These are phyloP conservation scores for Cyberlindnera subsufficiens DNA, from an alignment of 805 yeast genomes.

Conservation along the genomic window DNA sequence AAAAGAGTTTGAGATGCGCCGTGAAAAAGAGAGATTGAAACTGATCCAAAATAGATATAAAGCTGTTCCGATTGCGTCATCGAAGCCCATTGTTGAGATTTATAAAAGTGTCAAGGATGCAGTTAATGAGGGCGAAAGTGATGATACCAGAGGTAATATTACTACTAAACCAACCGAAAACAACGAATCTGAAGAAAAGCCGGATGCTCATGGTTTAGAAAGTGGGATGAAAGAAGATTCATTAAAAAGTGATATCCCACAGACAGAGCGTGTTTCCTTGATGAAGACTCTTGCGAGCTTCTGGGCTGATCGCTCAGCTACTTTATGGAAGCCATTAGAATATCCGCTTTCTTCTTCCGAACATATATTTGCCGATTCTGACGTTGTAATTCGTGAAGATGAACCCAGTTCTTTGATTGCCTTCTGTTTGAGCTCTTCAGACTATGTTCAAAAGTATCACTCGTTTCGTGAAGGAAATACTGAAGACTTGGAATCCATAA, in stretches of 20 bases:
- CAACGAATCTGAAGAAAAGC: conserved; percentile 13
- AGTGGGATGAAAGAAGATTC: conserved; percentile 14
- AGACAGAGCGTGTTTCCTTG: conserved; percentile 67
- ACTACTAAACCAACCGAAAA: conserved; percentile 11
- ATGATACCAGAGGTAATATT: conserved; percentile 2
- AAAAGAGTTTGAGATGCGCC: conserved; percentile 78
- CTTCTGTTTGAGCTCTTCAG: conserved; percentile 81
- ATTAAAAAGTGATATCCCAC: conserved; percentile 24
- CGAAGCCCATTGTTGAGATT: conserved; percentile 87
- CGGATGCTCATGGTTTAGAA: conserved; percentile 9
- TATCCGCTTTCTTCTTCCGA: conserved; percentile 77
- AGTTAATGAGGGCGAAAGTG: conserved; percentile 50
- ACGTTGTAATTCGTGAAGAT: conserved; percentile 90
- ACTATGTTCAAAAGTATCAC: conserved; percentile 63
- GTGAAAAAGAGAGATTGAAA: conserved; percentile 71
- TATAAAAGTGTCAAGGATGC: conserved; percentile 87
- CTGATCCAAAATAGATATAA: conserved; percentile 53
- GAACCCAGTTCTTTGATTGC: conserved; percentile 95
- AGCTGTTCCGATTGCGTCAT: conserved; percentile 64
- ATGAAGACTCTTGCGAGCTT: conserved; percentile 81
- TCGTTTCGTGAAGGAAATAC: conserved; percentile 10
- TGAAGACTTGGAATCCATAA: conserved; percentile 48
- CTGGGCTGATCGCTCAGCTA: conserved; percentile 97
- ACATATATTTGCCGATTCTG: conserved; percentile 90
- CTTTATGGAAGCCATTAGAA: conserved; percentile 87